Evolutionary conservation across 345 rosid genomes (phyloP), one percentile per base, ranked within the genome.

Genomic region (Pistacia vera): DNA sequence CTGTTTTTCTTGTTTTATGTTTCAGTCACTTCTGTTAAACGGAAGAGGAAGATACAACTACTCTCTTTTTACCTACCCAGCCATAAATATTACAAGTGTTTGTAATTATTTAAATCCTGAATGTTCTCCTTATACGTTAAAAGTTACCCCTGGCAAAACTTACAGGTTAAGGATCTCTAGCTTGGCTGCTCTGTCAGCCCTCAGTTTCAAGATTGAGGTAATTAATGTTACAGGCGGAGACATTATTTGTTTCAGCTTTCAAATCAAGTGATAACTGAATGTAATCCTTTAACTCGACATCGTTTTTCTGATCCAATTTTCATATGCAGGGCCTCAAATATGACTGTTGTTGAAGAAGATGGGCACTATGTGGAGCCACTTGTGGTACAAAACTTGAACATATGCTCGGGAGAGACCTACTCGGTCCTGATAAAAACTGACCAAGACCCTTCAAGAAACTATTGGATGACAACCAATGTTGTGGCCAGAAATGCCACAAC

Each of bases 321-420:
- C 2, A 13, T 66, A 0, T 71, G 46, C 78, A 88, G 85, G 98
- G 91, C 33, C 98, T 92, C 67, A 88, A 88, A 85, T 51, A 75
- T 94, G 86, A 92, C 98, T 0, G 93, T 91, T n/a, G 93, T 90
- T 8, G 92, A 90, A 79, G 83, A 90, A 0, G 94, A 90, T 48
- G 94, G 92, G 41, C 89, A 92, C 77, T 84, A 86, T 36, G 88
- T 94, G 0, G 82, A 88, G 58, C 97, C 97, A 56, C 88, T 94
- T 77, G 83, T 77, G 12, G 90, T 85, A 8, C 78, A 84, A 16
- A 94, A 91, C 71, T 75, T 94, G 25, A 92, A 83, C 78, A 85
- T 94, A 46, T 90, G 91, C 79, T 90, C 91, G 0, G 97, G 96
- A 2, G 97, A 94, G 81, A 88, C 96, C 0, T 94, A 88, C 63